Conservation (phyloP, 1,284 basidiomycete genomes). For the Wallemia ichthyophaga region DNA sequence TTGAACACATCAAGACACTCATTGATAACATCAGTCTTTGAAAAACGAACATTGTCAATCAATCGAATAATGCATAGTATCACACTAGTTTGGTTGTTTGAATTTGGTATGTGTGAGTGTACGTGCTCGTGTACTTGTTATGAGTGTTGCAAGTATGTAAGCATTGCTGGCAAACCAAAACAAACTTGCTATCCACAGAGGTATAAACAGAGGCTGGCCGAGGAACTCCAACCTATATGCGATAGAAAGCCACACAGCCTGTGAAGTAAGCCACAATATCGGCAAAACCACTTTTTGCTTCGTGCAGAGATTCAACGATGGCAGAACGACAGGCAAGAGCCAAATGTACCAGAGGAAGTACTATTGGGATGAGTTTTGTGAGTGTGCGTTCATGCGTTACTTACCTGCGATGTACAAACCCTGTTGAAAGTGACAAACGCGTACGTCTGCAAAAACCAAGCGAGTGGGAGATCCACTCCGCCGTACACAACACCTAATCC, state of each 20-base stretch:
- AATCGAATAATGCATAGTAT: no score
- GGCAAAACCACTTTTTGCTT: conserved; percentile 20
- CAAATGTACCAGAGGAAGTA: conserved; percentile 97
- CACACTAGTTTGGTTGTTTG: no score
- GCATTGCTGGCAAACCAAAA: conserved; percentile 39
- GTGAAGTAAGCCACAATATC: conserved; percentile 40
- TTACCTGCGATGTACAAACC: conserved; percentile 82
- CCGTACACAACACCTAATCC: conserved; percentile 35
- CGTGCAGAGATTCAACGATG: conserved; percentile 27
- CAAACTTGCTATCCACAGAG: conserved; percentile 47
- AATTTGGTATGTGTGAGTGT: no score
- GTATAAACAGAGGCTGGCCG: conserved; percentile 35
- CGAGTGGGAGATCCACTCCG: conserved; percentile 32
- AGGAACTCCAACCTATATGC: conserved; percentile 72
- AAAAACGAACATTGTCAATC: no score
- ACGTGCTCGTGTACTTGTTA: conserved; percentile 13
- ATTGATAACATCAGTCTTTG: no score
- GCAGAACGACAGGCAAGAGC: conserved; percentile 53
- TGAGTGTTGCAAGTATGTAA: conserved; percentile 37
- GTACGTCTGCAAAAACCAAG: conserved; percentile 74
- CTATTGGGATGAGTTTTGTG: no score
- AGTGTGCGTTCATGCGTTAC: no score
- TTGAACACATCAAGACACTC: no score
- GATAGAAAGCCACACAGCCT: conserved; percentile 49
- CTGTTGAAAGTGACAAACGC: conserved; percentile 87